Base-by-base conservation (phyloP, 2,329 filamentous ascomycete genomes). In the Beauveria bassiana region DNA sequence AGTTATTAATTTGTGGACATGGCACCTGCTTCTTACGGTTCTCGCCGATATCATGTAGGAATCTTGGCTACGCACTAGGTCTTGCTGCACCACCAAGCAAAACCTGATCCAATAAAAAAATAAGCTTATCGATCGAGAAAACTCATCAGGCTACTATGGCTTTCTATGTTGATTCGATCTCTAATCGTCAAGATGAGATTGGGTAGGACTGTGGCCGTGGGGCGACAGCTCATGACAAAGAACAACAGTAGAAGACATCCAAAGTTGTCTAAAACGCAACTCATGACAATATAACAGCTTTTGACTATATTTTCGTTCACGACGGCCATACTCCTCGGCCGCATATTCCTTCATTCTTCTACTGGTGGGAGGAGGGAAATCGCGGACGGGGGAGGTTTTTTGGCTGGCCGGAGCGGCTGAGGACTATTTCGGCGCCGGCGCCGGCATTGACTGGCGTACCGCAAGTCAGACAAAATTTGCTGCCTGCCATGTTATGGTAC, bases 341-440 rank as follows among this genome's bases (percentile, higher is more conserved):
- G 12, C 5, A 12, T 38, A 12, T 4, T 12, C 16, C 22, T 47
- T 14, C 20, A 26, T 26, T 16, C 2, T 28, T 10, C 5, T 28
- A 5, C 5, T 6, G 12, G 1, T 2, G 34, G 1, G 7, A n/a
- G 7, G 42, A 31, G 12, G 43, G 20, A 57, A 57, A 59, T 22
- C 8, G 5, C 8, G 52, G 10, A 34, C 31, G 20, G 8, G 18
- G 2, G 42, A n/a, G 31, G 40, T 2, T 54, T 58, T 22, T 53
- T 53, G 40, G 61, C 24, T 47, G 47, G 61, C 38, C 40, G 40
- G 38, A 49, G 12, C 55, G 61, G 3, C 26, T 59, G 54, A 53
- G 42, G 54, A 47, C 61, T 18, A 54, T 49, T 14, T 45, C 47
- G 5, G 31, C 49, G 24, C 50, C 54, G 12, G 28, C 49, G 24